phyloP scores from a whole-genome alignment of 176 grass and related monocot genomes.

The Zoysia japonica region DNA sequence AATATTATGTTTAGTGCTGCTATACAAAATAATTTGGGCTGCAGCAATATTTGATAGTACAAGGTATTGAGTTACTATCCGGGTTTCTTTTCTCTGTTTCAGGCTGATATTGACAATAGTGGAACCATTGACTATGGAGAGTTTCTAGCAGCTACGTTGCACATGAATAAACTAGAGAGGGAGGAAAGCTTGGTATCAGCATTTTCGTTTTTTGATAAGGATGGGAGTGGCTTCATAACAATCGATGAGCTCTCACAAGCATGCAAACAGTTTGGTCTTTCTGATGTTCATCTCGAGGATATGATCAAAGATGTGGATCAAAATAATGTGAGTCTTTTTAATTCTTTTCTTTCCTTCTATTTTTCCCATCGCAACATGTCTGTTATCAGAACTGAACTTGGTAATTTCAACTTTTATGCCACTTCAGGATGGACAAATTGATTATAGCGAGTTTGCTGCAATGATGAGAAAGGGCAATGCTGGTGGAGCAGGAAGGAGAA shows the following conservation, averaged over 20 bases:
- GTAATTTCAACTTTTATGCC: not conserved
- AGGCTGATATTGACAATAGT: conserved; percentile 42
- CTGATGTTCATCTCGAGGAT: conserved; percentile 87
- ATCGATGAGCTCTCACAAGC: conserved; percentile 59
- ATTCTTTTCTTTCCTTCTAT: not conserved
- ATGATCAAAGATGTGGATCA: conserved; percentile 94
- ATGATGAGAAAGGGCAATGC: conserved; percentile 97
- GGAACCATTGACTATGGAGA: conserved; percentile 59
- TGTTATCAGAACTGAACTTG: conserved; percentile 7
- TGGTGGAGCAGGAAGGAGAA: conserved; percentile 67
- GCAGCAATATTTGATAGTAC: not conserved
- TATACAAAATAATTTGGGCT: not conserved
- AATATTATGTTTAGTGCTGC: conserved; percentile 1
- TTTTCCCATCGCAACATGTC: not conserved
- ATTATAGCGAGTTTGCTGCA: conserved; percentile 80
- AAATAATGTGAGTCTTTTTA: conserved; percentile 71
- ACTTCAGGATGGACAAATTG: conserved; percentile 92
- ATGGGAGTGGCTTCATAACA: conserved; percentile 58
- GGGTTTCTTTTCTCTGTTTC: not conserved
- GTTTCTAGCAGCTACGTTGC: conserved; percentile 58
- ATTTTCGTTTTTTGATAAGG: conserved; percentile 59
- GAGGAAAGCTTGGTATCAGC: conserved; percentile 53
- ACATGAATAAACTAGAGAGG: conserved; percentile 68
- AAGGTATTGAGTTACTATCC: conserved; percentile 28
- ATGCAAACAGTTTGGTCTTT: conserved; percentile 70